These are phyloP conservation scores for Saitozyma podzolica DNA, from an alignment of 768 basidiomycete species.

Conservation along the genomic window DNA sequence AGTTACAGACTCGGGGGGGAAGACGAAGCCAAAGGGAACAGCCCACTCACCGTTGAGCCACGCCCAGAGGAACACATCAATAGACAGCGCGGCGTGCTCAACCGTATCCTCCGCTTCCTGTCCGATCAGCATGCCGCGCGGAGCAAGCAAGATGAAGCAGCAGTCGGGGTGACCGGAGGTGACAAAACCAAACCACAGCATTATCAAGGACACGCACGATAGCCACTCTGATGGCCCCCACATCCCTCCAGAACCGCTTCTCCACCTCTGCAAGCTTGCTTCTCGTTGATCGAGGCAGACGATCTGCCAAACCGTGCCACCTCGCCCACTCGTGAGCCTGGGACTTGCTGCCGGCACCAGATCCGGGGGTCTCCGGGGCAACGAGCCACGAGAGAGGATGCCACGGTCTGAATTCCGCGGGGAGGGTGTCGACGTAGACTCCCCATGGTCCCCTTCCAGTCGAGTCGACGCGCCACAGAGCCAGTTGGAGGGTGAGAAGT, in stretches of 20 bases:
- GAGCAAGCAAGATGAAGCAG: background rate
- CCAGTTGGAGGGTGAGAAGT: slow-evolving; percentile 75
- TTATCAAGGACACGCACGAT: slow-evolving; percentile 30
- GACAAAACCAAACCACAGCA: background rate
- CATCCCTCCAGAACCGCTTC: slow-evolving; percentile 41
- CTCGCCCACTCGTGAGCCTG: background rate
- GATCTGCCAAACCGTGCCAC: slow-evolving; percentile 1
- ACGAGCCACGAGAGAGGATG: slow-evolving; percentile 78
- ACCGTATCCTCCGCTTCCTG: background rate
- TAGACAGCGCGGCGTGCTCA: background rate
- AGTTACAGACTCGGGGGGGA: background rate
- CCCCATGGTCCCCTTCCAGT: slow-evolving; percentile 51
- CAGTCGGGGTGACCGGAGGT: background rate
- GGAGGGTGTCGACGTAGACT: slow-evolving; percentile 72
- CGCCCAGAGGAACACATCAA: slow-evolving; percentile 71
- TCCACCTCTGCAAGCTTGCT: slow-evolving; percentile 41
- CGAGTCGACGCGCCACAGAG: slow-evolving; percentile 57
- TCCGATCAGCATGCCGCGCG: background rate
- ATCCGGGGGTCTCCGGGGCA: background rate
- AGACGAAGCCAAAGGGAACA: background rate
- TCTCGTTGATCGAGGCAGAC: slow-evolving; percentile 23
- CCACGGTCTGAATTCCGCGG: slow-evolving; percentile 64
- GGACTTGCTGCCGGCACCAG: too few relatives aligned
- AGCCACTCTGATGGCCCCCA: slow-evolving; percentile 19
- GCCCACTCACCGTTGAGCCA: slow-evolving; percentile 77